phyloP scores from a whole-genome alignment of 257 asterid species.

The Paraleonurus japonicus region DNA sequence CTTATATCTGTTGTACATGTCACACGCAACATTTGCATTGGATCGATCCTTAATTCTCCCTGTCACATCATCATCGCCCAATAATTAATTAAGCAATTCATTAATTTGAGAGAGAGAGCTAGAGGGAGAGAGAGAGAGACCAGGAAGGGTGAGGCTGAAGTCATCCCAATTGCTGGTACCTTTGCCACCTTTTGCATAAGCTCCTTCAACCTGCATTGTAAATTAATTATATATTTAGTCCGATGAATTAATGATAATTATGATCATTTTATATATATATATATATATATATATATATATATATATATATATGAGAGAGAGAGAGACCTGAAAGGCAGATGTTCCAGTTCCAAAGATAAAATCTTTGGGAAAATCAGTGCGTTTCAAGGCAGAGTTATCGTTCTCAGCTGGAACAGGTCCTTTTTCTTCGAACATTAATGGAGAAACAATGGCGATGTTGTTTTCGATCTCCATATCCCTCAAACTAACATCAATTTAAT shows the following conservation, averaged over 20 bases:
- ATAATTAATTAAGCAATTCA: neutral
- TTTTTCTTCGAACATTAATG: neutral
- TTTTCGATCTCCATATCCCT: neutral
- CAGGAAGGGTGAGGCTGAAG: neutral
- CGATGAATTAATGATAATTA: no score
- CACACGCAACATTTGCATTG: constrained; percentile 31
- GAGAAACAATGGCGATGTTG: neutral
- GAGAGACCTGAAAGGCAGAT: constrained; percentile 19
- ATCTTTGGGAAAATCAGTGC: constrained; percentile 9
- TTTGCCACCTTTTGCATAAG: constrained; percentile 23
- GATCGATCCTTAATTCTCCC: constrained; percentile 20
- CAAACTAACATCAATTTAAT: neutral
- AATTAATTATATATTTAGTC: neutral
- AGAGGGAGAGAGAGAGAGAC: constrained; percentile 3
- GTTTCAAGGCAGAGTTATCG: neutral
- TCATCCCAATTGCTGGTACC: constrained; percentile 31
- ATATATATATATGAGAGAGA: no score
- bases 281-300: neutral
- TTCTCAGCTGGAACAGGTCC: neutral
- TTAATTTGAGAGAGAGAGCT: neutral
- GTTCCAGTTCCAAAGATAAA: constrained; percentile 30
- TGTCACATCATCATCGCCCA: neutral
- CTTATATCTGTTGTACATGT: constrained; percentile 28
- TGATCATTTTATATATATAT: no score
- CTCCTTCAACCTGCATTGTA: constrained; percentile 33